Percentiles rank a stretch among this genome's conserved stretches.
Evolutionary conservation across 2,329 filamentous ascomycete genomes (phyloP).

Genomic region (Alternaria sp.): DNA sequence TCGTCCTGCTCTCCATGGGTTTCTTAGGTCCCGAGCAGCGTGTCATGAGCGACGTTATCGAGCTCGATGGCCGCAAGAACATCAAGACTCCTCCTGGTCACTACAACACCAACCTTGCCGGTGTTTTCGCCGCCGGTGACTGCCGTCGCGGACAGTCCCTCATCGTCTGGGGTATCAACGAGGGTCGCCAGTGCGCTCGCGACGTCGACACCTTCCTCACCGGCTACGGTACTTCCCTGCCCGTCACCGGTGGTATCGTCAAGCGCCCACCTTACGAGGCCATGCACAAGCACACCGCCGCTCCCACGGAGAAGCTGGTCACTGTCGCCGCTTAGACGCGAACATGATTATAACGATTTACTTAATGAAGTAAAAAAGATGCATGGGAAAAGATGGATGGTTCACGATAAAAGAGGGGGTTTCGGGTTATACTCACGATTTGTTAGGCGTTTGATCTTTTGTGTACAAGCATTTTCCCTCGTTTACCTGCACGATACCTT

Average conservation of each 20-base stretch:
- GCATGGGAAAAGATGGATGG: not conserved
- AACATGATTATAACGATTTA: slow-evolving; percentile 8
- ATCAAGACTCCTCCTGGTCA: slow-evolving; percentile 90
- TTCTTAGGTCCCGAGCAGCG: slow-evolving; percentile 94
- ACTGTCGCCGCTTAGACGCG: slow-evolving; percentile 41
- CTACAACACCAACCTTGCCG: slow-evolving; percentile 85
- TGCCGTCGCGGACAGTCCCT: slow-evolving; percentile 93
- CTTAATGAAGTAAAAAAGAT: slow-evolving; percentile 7
- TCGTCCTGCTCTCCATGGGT: slow-evolving; percentile 95
- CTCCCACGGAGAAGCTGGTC: slow-evolving; percentile 48
- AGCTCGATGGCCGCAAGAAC: slow-evolving; percentile 92
- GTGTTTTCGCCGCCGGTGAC: slow-evolving; percentile 93
- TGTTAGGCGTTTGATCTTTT: slow-evolving; percentile 15
- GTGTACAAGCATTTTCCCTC: slow-evolving; percentile 26
- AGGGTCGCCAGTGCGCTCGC: slow-evolving; percentile 89
- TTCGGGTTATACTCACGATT: slow-evolving; percentile 15
- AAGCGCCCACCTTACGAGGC: slow-evolving; percentile 80
- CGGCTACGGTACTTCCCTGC: slow-evolving; percentile 74
- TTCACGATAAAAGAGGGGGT: not conserved
- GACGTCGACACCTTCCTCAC: slow-evolving; percentile 91
- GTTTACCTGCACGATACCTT: slow-evolving; percentile 47
- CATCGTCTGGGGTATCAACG: slow-evolving; percentile 99
- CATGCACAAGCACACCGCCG: slow-evolving; percentile 53
- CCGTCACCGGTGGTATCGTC: slow-evolving; percentile 90
- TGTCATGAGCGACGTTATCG: slow-evolving; percentile 83